Evolutionary conservation across 192 early-diverging fungal species (phyloP).

Genomic region (Podila clonocystis): DNA sequence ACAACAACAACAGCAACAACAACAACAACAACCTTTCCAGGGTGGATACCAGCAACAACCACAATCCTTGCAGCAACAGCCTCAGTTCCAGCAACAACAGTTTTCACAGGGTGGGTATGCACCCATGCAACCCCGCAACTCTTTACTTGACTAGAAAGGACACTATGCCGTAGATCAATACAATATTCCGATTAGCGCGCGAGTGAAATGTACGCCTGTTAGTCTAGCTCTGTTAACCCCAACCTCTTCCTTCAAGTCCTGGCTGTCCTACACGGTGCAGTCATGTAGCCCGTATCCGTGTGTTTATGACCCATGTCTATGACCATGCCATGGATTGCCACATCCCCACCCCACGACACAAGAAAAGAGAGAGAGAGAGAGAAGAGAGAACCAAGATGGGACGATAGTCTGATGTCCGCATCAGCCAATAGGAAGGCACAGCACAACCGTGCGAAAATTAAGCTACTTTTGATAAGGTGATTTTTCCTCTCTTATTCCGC

Average conservation of each 20-base stretch:
- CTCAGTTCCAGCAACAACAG: constrained; percentile 22
- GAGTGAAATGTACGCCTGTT: not conserved
- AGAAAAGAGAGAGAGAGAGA: not conserved
- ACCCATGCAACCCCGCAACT: constrained; percentile 29
- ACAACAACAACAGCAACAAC: constrained; percentile 33
- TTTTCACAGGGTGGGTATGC: constrained; percentile 32
- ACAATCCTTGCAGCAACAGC: constrained; percentile 13
- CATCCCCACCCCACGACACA: not conserved
- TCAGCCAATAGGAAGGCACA: constrained; percentile 7
- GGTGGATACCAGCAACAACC: constrained; percentile 14
- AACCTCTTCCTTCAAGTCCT: too few relatives aligned
- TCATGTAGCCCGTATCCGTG: too few relatives aligned
- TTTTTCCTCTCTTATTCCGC: not conserved
- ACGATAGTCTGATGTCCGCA: constrained; percentile 5
- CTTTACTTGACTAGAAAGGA: constrained; percentile 32
- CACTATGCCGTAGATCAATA: not conserved
- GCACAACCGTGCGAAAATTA: not conserved
- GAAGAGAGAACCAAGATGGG: not conserved
- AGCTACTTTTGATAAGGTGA: not conserved
- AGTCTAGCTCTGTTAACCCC: too few relatives aligned
- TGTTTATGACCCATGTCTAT: too few relatives aligned
- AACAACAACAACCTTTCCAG: constrained; percentile 24
- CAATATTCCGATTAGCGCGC: not conserved
- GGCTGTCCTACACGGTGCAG: too few relatives aligned
- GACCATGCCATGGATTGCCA: not conserved